Evolutionary conservation across 2,329 filamentous ascomycete species (phyloP).

Genomic region (Verticillium tricorpus): DNA sequence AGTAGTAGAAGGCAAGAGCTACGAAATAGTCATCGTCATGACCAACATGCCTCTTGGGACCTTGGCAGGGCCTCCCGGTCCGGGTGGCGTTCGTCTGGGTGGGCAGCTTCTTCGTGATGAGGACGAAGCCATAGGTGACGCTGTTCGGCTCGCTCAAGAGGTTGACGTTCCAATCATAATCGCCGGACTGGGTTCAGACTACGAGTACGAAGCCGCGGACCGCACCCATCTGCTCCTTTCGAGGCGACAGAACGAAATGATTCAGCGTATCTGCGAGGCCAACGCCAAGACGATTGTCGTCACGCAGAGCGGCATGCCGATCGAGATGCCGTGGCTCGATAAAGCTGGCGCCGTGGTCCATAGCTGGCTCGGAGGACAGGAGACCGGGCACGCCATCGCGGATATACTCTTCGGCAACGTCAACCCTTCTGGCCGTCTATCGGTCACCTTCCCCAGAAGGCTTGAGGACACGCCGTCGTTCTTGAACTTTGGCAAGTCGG

Average conservation of each 20-base stretch:
- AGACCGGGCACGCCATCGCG: slow-evolving; percentile 4
- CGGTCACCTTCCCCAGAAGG: slow-evolving; percentile 5
- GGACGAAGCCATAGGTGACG: slow-evolving; percentile 8
- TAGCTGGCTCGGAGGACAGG: slow-evolving; percentile 6
- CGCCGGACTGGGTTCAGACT: slow-evolving; percentile 60
- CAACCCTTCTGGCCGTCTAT: slow-evolving; percentile 6
- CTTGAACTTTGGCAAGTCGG: slow-evolving; percentile 1
- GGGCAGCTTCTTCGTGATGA: neutral
- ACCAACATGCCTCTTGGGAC: slow-evolving; percentile 10
- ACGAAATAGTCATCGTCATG: slow-evolving; percentile 21
- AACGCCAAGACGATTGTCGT: slow-evolving; percentile 50
- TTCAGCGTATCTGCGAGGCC: slow-evolving; percentile 55
- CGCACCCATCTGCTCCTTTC: slow-evolving; percentile 62
- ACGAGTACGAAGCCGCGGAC: slow-evolving; percentile 72
- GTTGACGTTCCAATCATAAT: slow-evolving; percentile 51
- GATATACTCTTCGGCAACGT: slow-evolving; percentile 6
- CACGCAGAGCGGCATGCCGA: neutral
- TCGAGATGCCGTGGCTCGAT: slow-evolving; percentile 2
- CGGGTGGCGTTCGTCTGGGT: slow-evolving; percentile 3
- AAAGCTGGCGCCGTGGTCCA: slow-evolving; percentile 3
- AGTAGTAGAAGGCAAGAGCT: slow-evolving; percentile 19
- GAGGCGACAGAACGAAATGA: slow-evolving; percentile 56
- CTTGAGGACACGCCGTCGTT: slow-evolving; percentile 2
- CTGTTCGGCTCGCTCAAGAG: slow-evolving; percentile 36
- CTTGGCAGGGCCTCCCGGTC: slow-evolving; percentile 35